Evolutionary conservation across 2,329 filamentous ascomycete genomes (phyloP), one percentile per base, ranked within the genome.

Genomic region (Thermothelomyces thermophilus): DNA sequence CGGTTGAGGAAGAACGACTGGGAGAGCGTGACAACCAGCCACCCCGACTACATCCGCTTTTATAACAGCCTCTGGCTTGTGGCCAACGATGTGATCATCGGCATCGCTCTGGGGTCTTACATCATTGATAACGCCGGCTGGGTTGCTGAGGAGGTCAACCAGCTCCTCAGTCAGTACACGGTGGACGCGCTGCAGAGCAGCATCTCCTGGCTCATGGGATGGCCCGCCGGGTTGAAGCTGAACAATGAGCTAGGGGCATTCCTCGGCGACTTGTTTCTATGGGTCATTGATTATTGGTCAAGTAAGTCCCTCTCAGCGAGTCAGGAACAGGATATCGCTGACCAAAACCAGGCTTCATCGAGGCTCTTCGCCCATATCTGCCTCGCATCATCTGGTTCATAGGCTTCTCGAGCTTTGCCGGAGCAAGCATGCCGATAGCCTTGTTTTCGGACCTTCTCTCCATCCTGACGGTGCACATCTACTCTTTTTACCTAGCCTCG

Each of bases 31-130:
- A 96, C 90, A 0, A 93, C 86, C 41, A 95, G 86, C 60, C 91
- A 98, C 66, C 89, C 91, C 0, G 93, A 98, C 66, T 98, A 98
- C 66, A 98, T 98, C 58, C 86, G 93, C 14, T 98, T 98, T 69
- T 98, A 97, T 71, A 98, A 98, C 67, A 96, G 90, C 62, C 73
- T 98, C 4, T 98, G 93, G 93, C 85, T 98, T 8, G 93, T 98
- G 19, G 90, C 90, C 26, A 98, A 98, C 70, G 93, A 98, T 70
- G 86, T 98, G 41, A 98, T 98, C 57, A 97, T 98, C 52, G 94
- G 93, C 22, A 96, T 98, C 58, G 93, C 93, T 1, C 71, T 98
- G 7, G 94, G 93, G 0, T 95, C 90, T 1, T 98, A 95, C 66
- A 95, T 98, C 54, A 91, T 97, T 55, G 93, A 98, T 64, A 96